Evolutionary conservation across 1,284 basidiomycete species (phyloP).

Genomic region (Erythrobasidium hasegawianum): DNA sequence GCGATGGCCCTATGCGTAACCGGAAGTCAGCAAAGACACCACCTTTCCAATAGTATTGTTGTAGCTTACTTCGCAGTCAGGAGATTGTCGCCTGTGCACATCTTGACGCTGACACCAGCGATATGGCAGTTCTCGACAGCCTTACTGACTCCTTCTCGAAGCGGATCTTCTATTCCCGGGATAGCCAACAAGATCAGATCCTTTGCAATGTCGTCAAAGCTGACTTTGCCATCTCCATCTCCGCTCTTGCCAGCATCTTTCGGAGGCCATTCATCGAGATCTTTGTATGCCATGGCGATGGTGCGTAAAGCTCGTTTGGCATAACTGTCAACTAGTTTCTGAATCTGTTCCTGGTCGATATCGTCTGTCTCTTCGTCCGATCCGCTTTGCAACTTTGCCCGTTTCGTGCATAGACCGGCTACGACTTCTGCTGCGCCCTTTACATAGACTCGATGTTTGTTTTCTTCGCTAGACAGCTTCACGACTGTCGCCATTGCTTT

Average conservation of each 20-base stretch:
- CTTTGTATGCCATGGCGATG: conserved; percentile 37
- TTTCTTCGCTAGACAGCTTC: conserved; percentile 38
- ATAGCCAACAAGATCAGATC: conserved; percentile 37
- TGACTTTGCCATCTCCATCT: conserved; percentile 15
- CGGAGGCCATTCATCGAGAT: conserved; percentile 38
- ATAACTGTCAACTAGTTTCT: conserved; percentile 34
- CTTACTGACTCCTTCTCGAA: conserved; percentile 36
- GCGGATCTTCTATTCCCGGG: conserved; percentile 38
- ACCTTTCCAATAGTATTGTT: too few relatives aligned
- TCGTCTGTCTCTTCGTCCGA: conserved; percentile 15
- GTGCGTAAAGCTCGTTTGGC: conserved; percentile 37
- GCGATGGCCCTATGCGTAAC: conserved; percentile 37
- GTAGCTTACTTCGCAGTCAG: conserved; percentile 37
- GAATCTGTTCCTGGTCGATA: conserved; percentile 25
- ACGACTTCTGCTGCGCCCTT: conserved; percentile 50
- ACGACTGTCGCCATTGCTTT: conserved; percentile 51
- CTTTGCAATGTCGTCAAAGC: conserved; percentile 35
- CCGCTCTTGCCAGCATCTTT: conserved; percentile 9
- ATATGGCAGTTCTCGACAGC: conserved; percentile 36
- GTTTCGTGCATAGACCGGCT: conserved; percentile 31
- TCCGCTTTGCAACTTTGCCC: conserved; percentile 16
- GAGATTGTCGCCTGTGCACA: conserved; percentile 40
- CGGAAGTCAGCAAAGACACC: too few relatives aligned
- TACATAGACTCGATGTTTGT: conserved; percentile 45
- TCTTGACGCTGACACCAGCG: conserved; percentile 39